Evolutionary conservation across 2,329 filamentous ascomycete species (phyloP), one percentile per base, ranked within the genome.

Genomic region (Fusarium udum): DNA sequence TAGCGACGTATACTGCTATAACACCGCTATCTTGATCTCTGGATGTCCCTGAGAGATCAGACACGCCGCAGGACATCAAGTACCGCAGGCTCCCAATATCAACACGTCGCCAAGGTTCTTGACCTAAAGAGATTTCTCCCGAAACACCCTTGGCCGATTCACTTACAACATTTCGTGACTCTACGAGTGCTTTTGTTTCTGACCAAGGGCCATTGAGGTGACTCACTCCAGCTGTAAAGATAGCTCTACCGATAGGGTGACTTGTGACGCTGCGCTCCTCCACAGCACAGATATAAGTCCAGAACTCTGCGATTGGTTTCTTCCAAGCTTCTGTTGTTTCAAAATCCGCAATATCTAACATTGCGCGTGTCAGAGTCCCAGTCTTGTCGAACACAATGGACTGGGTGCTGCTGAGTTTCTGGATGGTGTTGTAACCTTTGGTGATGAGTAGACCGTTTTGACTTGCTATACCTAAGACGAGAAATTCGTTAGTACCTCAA

Each of bases 341-440:
- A 4, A 40, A 31, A 6, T 26, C 26, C 13, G 26, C 12, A n/a
- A 55, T 9, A n/a, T 39, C 26, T 1, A 55, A 36, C 18, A 8
- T 13, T 11, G 36, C 36, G 4, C 36, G 24, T 22, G 51, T 55
- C 36, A 55, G 10, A 26, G 51, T 39, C 8, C 51, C 51, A 3
- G 51, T 55, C 6, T 55, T 55, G 6, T 55, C 51, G 13, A 55
- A 55, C 18, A 55, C 36, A 18, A 55, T 55, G 14, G n/a, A 55
- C 15, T 28, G 24, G 3, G 36, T 55, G 24, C 5, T 40, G 18
- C 24, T 40, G 10, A 55, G 51, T 22, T 40, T 55, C 7, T 39
- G 36, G 24, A 55, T 55, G 6, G 51, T 55, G 14, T 24, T 22
- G 13, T 37, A 55, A 7, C 51, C 51, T 20, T n/a, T 55, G 6